Base-by-base conservation (phyloP, 495 filamentous ascomycete species). In the Emericellopsis terricola region DNA sequence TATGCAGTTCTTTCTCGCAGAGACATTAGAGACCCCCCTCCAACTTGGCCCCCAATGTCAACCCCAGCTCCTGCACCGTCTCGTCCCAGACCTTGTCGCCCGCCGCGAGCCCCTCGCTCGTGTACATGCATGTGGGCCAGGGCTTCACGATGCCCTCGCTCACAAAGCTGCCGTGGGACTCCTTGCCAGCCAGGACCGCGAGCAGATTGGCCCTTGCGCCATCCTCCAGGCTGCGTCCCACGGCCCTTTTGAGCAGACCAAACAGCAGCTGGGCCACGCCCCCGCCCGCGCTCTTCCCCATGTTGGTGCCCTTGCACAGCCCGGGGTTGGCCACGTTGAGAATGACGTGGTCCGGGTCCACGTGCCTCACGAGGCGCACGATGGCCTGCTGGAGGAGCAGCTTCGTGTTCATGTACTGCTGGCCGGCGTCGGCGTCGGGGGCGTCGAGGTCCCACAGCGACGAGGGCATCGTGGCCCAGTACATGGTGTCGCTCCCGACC, bases 311-410 rank as follows among this genome's bases (percentile, higher is more conserved):
- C 26, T 46, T 50, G 8, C 34, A 41, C 28, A 51, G 41, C 6
- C 55, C 60, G 0, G 59, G 57, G 26, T 63, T 52, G 1, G 51
- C 47, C 6, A 55, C 23, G 35, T 63, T 64, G 8, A 66, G 35
- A 20, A 63, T 40, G 3, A 60, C 54, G 18, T 62, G 55, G 7
- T 55, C 39, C 36, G 44, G 21, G 7, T 28, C 41, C 11, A 61
- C 48, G 28, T 42, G 40, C 8, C 55, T 43, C 15, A 41, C 43
- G 1, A 64, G 45, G 15, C 55, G 56, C 19, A 31, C 40, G 10
- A 62, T 26, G 32, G 57, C 58, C 9, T 60, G 36, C 10, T 49
- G 38, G 3, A 35, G 38, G 0, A 65, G 51, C 14, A 60, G 33
- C 34, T 63, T 64, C 3, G 53, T 50, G 9, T 36, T 41, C 13